phyloP scores from a whole-genome alignment of 257 asterid genomes.

The Mitragyna speciosa region DNA sequence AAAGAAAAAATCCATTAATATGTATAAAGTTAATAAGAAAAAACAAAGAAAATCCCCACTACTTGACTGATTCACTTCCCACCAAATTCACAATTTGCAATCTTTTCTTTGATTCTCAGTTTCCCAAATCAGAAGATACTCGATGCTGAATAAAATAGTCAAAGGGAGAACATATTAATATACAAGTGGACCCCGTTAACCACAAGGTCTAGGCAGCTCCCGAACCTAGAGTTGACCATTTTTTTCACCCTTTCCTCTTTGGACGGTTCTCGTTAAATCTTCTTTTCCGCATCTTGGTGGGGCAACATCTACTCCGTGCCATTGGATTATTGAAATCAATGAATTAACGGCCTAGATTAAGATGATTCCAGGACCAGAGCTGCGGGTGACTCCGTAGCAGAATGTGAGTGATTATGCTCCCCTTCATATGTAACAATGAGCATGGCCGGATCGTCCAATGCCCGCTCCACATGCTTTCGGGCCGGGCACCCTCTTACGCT shows the following conservation, averaged over 20 bases:
- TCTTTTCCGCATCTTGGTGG: neutral
- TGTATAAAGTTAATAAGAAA: constrained; percentile 22
- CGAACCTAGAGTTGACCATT: constrained; percentile 26
- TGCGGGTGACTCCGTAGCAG: constrained; percentile 32
- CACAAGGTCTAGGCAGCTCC: constrained; percentile 13
- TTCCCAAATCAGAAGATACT: constrained; percentile 17
- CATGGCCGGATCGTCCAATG: constrained; percentile 77
- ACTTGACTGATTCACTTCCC: constrained; percentile 50
- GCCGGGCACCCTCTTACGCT: constrained; percentile 93
- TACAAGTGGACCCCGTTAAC: constrained; percentile 12
- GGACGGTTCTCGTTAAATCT: constrained; percentile 10
- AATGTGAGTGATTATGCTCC: constrained; percentile 61
- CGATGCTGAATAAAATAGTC: neutral
- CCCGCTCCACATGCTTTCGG: constrained; percentile 86
- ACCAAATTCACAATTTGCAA: constrained; percentile 49
- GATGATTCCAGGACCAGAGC: constrained; percentile 38
- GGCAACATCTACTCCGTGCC: neutral
- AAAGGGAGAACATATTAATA: neutral
- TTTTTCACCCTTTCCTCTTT: neutral
- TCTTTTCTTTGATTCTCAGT: constrained; percentile 4
- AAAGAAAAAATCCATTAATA: constrained; percentile 23
- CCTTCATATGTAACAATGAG: constrained; percentile 88
- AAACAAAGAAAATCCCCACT: constrained; percentile 27
- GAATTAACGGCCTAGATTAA: constrained; percentile 1
- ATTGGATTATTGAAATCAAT: neutral